Percentiles rank a stretch among this genome's conserved stretches.
phyloP scores from a whole-genome alignment of 306 rosid species.

The Cucurbita moschata region DNA sequence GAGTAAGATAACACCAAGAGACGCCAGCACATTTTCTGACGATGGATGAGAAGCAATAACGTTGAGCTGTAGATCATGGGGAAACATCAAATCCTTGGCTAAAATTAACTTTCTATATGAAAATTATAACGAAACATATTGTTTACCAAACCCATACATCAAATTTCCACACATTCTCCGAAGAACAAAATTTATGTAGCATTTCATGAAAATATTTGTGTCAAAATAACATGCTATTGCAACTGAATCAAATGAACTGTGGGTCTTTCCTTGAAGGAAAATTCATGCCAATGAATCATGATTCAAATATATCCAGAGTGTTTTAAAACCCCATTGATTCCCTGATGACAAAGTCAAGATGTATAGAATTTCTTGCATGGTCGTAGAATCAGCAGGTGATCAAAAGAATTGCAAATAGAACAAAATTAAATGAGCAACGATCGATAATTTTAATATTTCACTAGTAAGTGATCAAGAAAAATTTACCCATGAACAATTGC shows the following conservation, averaged over 20 bases:
- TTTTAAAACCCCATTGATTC: not conserved
- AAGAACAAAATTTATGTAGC: not conserved
- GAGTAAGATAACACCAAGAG: constrained; percentile 12
- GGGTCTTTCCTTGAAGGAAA: not conserved
- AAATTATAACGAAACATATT: no score
- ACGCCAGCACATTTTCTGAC: constrained; percentile 15
- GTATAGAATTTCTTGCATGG: not conserved
- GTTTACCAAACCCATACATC: no score
- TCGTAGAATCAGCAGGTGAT: not conserved
- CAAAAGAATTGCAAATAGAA: not conserved
- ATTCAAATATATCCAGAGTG: not conserved
- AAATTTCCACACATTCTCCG: no score
- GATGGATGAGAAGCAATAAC: constrained; percentile 15
- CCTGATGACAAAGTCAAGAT: not conserved
- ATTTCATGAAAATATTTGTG: not conserved
- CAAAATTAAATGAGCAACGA: not conserved
- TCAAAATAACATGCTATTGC: not conserved
- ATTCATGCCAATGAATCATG: not conserved
- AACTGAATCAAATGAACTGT: not conserved
- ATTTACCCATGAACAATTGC: not conserved
- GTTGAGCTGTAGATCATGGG: constrained; percentile 29
- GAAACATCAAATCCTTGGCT: not conserved
- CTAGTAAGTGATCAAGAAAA: not conserved
- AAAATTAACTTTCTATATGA: no score
- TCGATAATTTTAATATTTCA: not conserved